Base-by-base conservation (phyloP, 2,329 filamentous ascomycete species). In the Aspergillus luchuensis region DNA sequence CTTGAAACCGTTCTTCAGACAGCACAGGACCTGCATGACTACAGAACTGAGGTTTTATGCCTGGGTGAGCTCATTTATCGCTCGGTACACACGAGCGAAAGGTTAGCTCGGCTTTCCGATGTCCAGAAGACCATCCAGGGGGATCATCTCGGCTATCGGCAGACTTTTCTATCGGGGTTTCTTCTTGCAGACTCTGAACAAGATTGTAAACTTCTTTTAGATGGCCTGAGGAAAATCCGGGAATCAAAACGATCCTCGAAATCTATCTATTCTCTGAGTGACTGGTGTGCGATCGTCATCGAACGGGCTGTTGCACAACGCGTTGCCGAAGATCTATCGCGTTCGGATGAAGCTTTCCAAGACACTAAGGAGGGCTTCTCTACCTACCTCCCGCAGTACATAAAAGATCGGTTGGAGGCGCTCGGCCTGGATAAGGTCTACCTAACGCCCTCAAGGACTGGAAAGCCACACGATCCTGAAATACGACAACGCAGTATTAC, bases 181-280 rank as follows among this genome's bases (percentile, higher is more conserved):
- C 41, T 45, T n/a, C 41, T 45, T 21, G 41, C 5, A 1, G 1
- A 23, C 6, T 5, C 21, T 23, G 21, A 23, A 5, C 4, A 23
- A 23, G 4, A 23, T 5, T 23, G 5, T 23, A 23, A 23, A 23
- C 21, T 5, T 5, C 21, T 23, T 23, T 3, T 45, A 1, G 11
- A 10, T 11, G 17, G 11, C 8, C 4, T 45, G 11, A 19, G 4
- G 13, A 13, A 3, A 1, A 13, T 45, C 0, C 41, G 2, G 17
- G 17, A 45, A 10, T 3, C 11, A 0, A 45, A 21, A 6, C 11
- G 8, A 11, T 21, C 17, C 17, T 0, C 0, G 2, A 13, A 0
- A 21, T 21, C 0, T 45, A 1, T 5, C 17, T 45, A 45, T 45
- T 23, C 19, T 21, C 41, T 45, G 10, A 21, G 41, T 7, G 41